These are phyloP conservation scores for Atkinsonella texensis DNA, from an alignment of 2,329 filamentous ascomycete species.

Conservation along the genomic window DNA sequence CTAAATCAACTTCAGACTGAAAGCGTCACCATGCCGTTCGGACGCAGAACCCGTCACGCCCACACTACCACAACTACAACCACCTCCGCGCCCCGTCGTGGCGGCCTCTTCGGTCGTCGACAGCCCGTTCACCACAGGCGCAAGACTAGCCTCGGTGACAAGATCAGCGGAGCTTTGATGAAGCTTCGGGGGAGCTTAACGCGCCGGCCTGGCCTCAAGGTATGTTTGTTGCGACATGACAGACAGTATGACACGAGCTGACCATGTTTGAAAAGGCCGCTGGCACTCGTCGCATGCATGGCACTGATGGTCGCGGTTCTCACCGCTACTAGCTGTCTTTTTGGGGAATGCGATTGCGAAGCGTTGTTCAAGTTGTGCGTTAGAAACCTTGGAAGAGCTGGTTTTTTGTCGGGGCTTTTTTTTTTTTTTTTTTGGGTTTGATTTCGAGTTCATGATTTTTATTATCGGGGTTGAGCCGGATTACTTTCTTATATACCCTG, in stretches of 20 bases:
- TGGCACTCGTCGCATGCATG: slow-evolving; percentile 61
- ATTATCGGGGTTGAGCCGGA: neutral
- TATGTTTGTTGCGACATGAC: slow-evolving; percentile 18
- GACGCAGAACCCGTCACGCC: slow-evolving; percentile 15
- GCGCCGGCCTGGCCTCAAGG: slow-evolving; percentile 58
- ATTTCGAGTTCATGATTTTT: neutral
- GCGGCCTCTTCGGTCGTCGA: slow-evolving; percentile 28
- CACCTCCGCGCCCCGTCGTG: slow-evolving; percentile 28
- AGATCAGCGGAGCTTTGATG: slow-evolving; percentile 63
- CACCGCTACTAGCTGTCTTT: slow-evolving; percentile 16
- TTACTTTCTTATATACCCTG: neutral
- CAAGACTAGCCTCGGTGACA: slow-evolving; percentile 59
- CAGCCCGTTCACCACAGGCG: slow-evolving; percentile 46
- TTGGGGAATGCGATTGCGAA: neutral
- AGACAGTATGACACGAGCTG: neutral
- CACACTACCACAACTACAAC: slow-evolving; percentile 24
- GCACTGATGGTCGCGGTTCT: slow-evolving; percentile 56
- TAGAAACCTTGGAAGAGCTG: no score
- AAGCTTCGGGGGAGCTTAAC: slow-evolving; percentile 62
- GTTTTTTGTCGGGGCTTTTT: no score
- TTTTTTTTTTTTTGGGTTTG: no score
- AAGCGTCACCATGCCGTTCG: slow-evolving; percentile 12
- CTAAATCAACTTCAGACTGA: no score
- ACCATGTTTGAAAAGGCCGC: slow-evolving; percentile 42
- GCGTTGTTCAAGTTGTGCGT: neutral